Evolutionary conservation across 495 filamentous ascomycete species (phyloP), one percentile per base, ranked within the genome.

Genomic region (Clavariopsis aquatica): DNA sequence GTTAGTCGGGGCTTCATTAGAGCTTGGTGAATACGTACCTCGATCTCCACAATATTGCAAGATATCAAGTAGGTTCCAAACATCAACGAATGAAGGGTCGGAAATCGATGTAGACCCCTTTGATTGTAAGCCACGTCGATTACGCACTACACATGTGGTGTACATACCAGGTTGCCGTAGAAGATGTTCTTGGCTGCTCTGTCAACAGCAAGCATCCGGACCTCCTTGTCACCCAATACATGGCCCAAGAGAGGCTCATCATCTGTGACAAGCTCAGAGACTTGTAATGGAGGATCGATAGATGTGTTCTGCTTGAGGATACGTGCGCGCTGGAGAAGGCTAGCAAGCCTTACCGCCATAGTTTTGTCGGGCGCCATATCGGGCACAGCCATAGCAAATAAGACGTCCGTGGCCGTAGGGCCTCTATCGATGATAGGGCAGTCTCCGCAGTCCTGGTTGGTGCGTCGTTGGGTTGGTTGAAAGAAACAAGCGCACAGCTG

Each of bases 21-120:
- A 28, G 17, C 49, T 43, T 19, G 41, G 15, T 43, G 20, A 27
- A 22, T 3, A 73, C 79, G 58, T 73, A 88, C 86, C 85, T 68
- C 82, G 78, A 70, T 99, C 93, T 57, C 92, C 92, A 69, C 94
- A 86, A 17, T 94, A 85, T 1, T 89, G 87, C 9, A 96, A 80
- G 43, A 96, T 86, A 74, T 99, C 94, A 53, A 99, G 83, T 17
- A 99, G 81, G 71, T 96, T 93, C 92, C 92, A 97, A 51, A 98
- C 84, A 54, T 85, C 78, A 49, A 90, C 87, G 66, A 96, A 95
- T 0, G 80, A 75, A 47, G 87, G 87, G 23, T 89, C 83, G 43
- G 89, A 81, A 63, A 95, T 95, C 20, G 53, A 29, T 27, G 49
- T 71, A 1, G 67, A 70, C 22, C 57, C 72, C 69, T 76, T 49